phyloP scores from a whole-genome alignment of 202 grass and related monocot species.

The Zizania palustris region DNA sequence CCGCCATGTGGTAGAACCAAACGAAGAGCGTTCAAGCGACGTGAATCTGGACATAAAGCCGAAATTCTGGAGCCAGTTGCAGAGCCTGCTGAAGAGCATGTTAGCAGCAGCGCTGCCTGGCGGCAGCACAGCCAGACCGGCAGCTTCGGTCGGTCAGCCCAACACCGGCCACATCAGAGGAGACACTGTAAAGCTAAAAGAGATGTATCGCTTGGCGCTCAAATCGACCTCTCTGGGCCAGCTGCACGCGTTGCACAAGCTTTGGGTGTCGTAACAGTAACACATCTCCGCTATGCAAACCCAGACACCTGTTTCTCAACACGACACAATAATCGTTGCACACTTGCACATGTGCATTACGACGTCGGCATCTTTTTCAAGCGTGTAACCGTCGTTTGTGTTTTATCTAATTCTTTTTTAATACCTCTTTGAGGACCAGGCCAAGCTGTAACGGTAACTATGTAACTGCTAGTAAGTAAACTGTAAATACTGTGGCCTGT shows the following conservation, averaged over 20 bases:
- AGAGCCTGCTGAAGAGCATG: slow-evolving; percentile 78
- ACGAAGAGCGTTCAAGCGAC: slow-evolving; percentile 47
- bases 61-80: slow-evolving; percentile 83
- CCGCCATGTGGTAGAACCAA: slow-evolving; percentile 67
- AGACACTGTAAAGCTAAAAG: slow-evolving; percentile 64
- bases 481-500: background rate
- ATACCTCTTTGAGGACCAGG: background rate
- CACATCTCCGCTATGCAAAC: background rate
- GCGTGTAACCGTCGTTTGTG: background rate
- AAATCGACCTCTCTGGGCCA: slow-evolving; percentile 64
- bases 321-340: background rate
- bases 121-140: slow-evolving; percentile 40
- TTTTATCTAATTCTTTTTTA: background rate
- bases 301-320: background rate
- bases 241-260: slow-evolving; percentile 67
- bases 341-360: slow-evolving; percentile 2
- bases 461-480: background rate
- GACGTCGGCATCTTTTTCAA: background rate
- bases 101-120: slow-evolving; percentile 45
- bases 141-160: slow-evolving; percentile 46
- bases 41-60: slow-evolving; percentile 61
- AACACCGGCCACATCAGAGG: slow-evolving; percentile 45
- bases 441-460: slow-evolving; percentile 13
- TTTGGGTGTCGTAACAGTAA: slow-evolving; percentile 60
- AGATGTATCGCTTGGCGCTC: slow-evolving; percentile 79